phyloP scores from a whole-genome alignment of 257 asterid species.

The Solanum megistacrolobum region DNA sequence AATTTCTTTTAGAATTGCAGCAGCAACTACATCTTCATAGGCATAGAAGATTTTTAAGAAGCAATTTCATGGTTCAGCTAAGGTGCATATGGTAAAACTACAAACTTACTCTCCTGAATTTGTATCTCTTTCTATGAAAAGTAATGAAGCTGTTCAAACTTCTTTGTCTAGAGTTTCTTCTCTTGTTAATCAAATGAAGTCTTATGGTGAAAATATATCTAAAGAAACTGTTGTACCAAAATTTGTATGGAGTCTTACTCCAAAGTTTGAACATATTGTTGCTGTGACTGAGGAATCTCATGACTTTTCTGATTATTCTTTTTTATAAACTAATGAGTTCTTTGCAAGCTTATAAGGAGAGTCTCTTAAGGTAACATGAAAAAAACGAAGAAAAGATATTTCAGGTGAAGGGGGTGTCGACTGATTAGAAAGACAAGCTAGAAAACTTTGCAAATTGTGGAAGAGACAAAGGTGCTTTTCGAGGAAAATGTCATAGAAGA shows the following conservation, averaged over 20 bases:
- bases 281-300: background rate
- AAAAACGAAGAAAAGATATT: too few species aligned
- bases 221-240: background rate
- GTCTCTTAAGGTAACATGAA: too few species aligned
- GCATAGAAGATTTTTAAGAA: background rate
- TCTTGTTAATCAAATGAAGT: background rate
- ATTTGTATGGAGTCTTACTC: background rate
- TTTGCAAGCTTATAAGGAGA: background rate
- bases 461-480: background rate
- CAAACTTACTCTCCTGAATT: background rate
- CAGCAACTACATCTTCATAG: background rate
- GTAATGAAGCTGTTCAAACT: background rate
- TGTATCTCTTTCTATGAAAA: background rate
- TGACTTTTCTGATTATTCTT: background rate
- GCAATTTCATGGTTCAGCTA: background rate
- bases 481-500: background rate
- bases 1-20: background rate
- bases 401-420: too few species aligned
- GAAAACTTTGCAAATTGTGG: background rate
- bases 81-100: background rate
- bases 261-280: background rate
- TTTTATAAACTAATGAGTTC: slow-evolving; percentile 1
- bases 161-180: background rate
- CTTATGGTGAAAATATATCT: background rate
- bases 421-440: background rate